Evolutionary conservation across 345 rosid species (phyloP).

Genomic region (Dipteronia sinensis): DNA sequence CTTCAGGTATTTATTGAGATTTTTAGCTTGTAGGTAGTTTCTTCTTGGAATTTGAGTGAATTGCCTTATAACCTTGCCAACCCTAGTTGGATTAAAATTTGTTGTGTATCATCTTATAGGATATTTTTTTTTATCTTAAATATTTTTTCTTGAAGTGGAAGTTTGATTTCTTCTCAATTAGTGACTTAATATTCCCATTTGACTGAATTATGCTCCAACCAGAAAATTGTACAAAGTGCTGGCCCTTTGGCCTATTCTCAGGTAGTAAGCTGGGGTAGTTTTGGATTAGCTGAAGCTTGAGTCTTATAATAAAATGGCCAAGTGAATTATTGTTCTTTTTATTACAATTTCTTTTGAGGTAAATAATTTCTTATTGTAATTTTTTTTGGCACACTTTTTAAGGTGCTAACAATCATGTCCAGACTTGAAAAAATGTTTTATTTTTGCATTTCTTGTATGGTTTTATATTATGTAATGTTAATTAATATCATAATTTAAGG

Average conservation of each 20-base stretch:
- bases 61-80: background rate
- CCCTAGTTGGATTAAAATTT: background rate
- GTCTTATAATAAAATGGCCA: background rate
- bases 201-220: background rate
- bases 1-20: background rate
- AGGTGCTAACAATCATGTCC: background rate
- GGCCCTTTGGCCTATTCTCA: background rate
- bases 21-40: too few species aligned
- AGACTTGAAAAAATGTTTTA: background rate
- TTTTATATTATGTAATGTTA: background rate
- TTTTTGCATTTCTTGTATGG: background rate
- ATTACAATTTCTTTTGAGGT: background rate
- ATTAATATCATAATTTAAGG: background rate
- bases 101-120: background rate
- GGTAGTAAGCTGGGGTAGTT: background rate
- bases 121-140: too few species aligned
- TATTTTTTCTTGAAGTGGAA: background rate
- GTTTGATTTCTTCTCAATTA: background rate
- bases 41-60: background rate
- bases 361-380: background rate
- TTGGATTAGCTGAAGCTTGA: background rate
- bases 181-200: background rate
- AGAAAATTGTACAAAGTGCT: background rate
- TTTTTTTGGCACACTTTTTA: background rate
- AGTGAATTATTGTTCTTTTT: background rate